Evolutionary conservation across 2,329 filamentous ascomycete genomes (phyloP), one percentile per base, ranked within the genome.

Genomic region (Fusarium cyanostomum): DNA sequence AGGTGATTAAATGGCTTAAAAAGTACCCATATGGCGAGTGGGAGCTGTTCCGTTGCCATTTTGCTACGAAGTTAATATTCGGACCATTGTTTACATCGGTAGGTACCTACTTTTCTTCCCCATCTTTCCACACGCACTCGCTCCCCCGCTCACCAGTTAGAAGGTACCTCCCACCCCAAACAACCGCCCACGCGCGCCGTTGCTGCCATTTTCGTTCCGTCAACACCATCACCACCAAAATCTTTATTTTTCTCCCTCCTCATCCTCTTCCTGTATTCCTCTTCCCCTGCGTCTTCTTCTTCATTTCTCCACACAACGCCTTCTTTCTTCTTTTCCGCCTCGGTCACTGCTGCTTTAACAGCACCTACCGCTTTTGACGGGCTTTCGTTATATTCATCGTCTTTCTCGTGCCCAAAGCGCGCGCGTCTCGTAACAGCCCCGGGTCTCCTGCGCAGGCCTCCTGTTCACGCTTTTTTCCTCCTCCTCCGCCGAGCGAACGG

Each of bases 1-100:
- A 50, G 3, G 13, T 43, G 44, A 42, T 34, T 24, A 5, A 46
- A 37, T 27, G 27, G 15, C 35, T 52, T 15, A 5, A 41, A 28
- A 27, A 24, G 24, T 33, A 38, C 30, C 46, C 13, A 26, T 18
- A 34, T 18, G 38, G 44, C 44, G 33, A 41, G 37, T 38, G 52
- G 52, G 37, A 49, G 28, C 26, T 35, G 18, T 33, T 27, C 33
- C 18, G 30, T 3, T 39, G 12, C 18, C 18, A 16, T 57, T 53
- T 62, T 62, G 62, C 49, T 52, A 26, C 24, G 62, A 52, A 48
- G 37, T 44, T 39, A 15, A n/a, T 44, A 51, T 51, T 48, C 27
- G n/a, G 30, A 21, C 38, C 37, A 49, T 69, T 70, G 67, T 70
- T 70, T 70, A n/a, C n/a, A n/a, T n/a, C n/a, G n/a, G n/a, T n/a